phyloP scores from a whole-genome alignment of 148 eudicot species.

The Euryodendron excelsum region DNA sequence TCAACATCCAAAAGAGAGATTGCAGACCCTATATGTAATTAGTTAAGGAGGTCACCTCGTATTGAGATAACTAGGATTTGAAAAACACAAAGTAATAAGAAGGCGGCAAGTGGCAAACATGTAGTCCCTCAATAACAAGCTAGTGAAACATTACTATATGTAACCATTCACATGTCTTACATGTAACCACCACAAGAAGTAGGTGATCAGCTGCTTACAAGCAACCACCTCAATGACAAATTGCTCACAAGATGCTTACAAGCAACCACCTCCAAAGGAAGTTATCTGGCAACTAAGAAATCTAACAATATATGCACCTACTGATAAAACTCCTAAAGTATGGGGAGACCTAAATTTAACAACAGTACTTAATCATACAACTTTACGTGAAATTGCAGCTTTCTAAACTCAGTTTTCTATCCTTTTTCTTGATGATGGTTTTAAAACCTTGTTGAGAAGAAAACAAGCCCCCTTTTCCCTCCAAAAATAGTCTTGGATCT shows the following conservation, averaged over 20 bases:
- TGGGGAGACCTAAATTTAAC: not conserved
- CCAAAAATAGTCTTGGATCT: not conserved
- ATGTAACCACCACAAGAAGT: not conserved
- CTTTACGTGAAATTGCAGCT: not conserved
- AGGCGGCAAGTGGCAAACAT: too few relatives aligned
- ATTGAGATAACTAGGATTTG: too few relatives aligned
- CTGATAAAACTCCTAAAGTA: not conserved
- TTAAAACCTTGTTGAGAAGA: too few relatives aligned
- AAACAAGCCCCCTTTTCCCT: not conserved
- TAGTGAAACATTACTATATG: too few relatives aligned
- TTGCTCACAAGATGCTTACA: not conserved
- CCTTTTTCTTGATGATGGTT: too few relatives aligned
- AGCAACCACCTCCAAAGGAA: not conserved
- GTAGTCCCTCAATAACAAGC: too few relatives aligned
- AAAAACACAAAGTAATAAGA: too few relatives aligned
- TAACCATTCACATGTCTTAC: not conserved
- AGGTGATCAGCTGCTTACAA: not conserved
- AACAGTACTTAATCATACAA: not conserved
- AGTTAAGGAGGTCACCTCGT: too few relatives aligned
- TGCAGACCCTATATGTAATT: too few relatives aligned
- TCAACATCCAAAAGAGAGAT: too few relatives aligned
- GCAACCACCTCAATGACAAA: constrained; percentile 5
- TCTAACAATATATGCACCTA: not conserved
- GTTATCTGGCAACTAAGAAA: not conserved
- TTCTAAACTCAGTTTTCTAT: too few relatives aligned